A percentile compares a stretch with the other conserved stretches of the same genome.
Conservation (phyloP, 2,329 filamentous ascomycete genomes). For the Podosphaera xanthii region DNA sequence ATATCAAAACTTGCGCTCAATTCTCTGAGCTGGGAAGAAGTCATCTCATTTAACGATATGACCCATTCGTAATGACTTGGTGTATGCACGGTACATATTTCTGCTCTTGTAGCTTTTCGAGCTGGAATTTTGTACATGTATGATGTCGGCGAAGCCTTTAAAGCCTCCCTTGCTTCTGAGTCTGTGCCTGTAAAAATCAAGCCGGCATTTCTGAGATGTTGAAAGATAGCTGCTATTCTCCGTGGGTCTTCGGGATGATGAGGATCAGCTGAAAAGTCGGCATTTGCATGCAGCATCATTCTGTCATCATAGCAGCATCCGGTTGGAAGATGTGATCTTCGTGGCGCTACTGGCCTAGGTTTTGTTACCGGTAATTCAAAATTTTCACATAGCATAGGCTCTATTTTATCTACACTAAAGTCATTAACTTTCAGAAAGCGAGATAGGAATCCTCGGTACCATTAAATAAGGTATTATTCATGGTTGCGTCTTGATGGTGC, state of each 20-base stretch:
- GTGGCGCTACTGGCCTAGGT: not conserved
- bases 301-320: slow-evolving; percentile 78
- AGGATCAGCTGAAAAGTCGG: slow-evolving; percentile 46
- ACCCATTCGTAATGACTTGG: slow-evolving; percentile 64
- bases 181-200: slow-evolving; percentile 44
- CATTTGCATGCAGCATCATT: slow-evolving; percentile 89
- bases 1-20: slow-evolving; percentile 38
- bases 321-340: slow-evolving; percentile 28
- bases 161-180: slow-evolving; percentile 26
- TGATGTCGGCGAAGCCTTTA: slow-evolving; percentile 30
- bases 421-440: slow-evolving; percentile 2
- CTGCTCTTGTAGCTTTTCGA: slow-evolving; percentile 52
- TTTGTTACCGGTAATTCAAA: slow-evolving; percentile 4
- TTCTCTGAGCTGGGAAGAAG: slow-evolving; percentile 41
- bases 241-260: slow-evolving; percentile 88
- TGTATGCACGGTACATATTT: slow-evolving; percentile 63
- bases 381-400: slow-evolving; percentile 5
- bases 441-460: slow-evolving; percentile 5
- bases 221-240: slow-evolving; percentile 81
- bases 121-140: slow-evolving; percentile 60
- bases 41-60: slow-evolving; percentile 27
- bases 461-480: not conserved
- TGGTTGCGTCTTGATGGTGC: not conserved
- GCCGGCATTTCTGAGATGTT: slow-evolving; percentile 61
- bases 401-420: slow-evolving; percentile 2